A percentile compares a stretch with the other conserved stretches of the same genome.
These are phyloP conservation scores for Agrocybe praecox DNA, from an alignment of 768 basidiomycete genomes.

Conservation along the genomic window DNA sequence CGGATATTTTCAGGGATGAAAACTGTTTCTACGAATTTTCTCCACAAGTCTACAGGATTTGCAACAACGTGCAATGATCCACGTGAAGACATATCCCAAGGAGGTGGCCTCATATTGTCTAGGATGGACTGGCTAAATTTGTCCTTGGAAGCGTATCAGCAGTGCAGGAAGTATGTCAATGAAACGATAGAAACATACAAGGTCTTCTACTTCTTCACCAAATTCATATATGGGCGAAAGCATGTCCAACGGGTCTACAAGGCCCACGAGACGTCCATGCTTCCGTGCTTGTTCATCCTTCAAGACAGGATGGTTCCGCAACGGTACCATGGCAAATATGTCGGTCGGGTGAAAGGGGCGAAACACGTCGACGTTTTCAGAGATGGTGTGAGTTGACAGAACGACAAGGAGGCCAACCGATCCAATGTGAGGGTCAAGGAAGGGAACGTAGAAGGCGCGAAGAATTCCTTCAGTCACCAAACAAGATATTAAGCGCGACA, in stretches of 20 bases:
- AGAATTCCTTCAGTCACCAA: constrained; percentile 59
- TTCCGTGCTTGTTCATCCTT: constrained; percentile 26
- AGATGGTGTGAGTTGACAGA: constrained; percentile 32
- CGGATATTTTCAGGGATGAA: constrained; percentile 35
- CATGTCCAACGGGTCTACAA: constrained; percentile 64
- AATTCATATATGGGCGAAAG: constrained; percentile 41
- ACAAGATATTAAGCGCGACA: constrained; percentile 53
- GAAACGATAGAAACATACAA: constrained; percentile 20
- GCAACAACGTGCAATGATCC: constrained; percentile 17
- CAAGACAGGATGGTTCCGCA: constrained; percentile 48
- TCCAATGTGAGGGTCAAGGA: constrained; percentile 33
- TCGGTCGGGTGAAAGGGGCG: constrained; percentile 35
- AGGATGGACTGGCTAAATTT: constrained; percentile 12
- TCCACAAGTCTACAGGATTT: constrained; percentile 46
- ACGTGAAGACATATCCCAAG: constrained; percentile 23
- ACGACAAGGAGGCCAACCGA: constrained; percentile 44
- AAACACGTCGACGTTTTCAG: constrained; percentile 20
- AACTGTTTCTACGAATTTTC: constrained; percentile 37
- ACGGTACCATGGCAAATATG: constrained; percentile 49
- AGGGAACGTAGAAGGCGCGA: constrained; percentile 48
- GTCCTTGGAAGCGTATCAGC: constrained; percentile 6
- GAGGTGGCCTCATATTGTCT: constrained; percentile 14
- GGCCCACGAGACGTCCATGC: constrained; percentile 44
- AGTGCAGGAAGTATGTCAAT: neutral
- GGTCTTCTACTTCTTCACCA: constrained; percentile 14